Evolutionary conservation across 2,329 filamentous ascomycete species (phyloP).

Genomic region (Monilinia fructicola): DNA sequence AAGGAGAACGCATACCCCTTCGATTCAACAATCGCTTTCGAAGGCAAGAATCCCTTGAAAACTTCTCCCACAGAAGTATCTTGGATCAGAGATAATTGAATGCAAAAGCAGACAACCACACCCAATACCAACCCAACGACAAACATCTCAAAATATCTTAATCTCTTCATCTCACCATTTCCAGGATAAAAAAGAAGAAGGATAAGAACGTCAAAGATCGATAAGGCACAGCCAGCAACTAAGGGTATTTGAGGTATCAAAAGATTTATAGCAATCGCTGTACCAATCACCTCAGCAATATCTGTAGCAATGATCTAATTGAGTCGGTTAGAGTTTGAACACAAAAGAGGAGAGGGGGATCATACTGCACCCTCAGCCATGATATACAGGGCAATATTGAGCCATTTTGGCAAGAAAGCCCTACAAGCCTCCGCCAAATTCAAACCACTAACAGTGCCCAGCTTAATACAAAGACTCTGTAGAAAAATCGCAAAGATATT

Average conservation of each 20-base stretch:
- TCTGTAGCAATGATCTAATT: constrained; percentile 56
- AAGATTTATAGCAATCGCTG: constrained; percentile 67
- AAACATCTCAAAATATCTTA: constrained; percentile 64
- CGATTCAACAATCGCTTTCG: constrained; percentile 55
- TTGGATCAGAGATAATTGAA: constrained; percentile 63
- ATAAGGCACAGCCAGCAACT: constrained; percentile 67
- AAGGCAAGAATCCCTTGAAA: constrained; percentile 65
- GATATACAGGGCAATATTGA: constrained; percentile 54
- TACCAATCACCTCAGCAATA: constrained; percentile 63
- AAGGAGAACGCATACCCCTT: constrained; percentile 46
- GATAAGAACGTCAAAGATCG: constrained; percentile 66
- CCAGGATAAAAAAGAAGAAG: constrained; percentile 67
- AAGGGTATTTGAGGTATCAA: constrained; percentile 63
- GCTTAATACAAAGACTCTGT: constrained; percentile 56
- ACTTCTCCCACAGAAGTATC: constrained; percentile 57
- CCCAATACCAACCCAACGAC: constrained; percentile 64
- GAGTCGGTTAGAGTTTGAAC: constrained; percentile 22
- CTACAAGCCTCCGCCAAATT: constrained; percentile 54
- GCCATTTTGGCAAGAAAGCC: constrained; percentile 51
- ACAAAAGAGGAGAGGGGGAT: background rate
- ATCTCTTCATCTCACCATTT: constrained; percentile 55
- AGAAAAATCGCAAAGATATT: constrained; percentile 60
- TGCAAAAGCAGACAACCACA: constrained; percentile 69
- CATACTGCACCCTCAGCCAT: constrained; percentile 52
- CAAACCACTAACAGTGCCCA: constrained; percentile 54